Evolutionary conservation across 1,139 yeast genomes (phyloP).

Genomic region (Magnusiomyces fungicola): DNA sequence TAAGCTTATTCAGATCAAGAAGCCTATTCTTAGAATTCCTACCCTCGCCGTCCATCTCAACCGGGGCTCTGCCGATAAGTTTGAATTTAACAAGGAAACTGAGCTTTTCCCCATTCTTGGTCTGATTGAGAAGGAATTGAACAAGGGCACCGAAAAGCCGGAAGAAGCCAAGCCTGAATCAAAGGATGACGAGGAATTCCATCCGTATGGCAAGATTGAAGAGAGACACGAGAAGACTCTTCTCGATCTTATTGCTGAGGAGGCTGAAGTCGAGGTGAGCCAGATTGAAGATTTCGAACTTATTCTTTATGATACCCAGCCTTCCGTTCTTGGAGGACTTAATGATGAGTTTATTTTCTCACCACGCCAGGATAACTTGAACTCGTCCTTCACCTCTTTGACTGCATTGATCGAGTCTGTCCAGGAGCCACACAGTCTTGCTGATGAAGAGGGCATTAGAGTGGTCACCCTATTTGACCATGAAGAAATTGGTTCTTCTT

Average conservation of each 20-base stretch:
- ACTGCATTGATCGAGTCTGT: conserved; percentile 58
- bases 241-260: conserved; percentile 59
- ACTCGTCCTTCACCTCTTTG: conserved; percentile 76
- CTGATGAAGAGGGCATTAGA: conserved; percentile 50
- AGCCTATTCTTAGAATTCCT: conserved; percentile 84
- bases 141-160: conserved; percentile 18
- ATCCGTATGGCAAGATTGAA: conserved; percentile 56
- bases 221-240: conserved; percentile 72
- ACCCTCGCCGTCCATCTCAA: conserved; percentile 91
- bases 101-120: conserved; percentile 87
- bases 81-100: conserved; percentile 85
- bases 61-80: conserved; percentile 65
- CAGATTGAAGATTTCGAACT: conserved; percentile 87
- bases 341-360: conserved; percentile 87
- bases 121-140: conserved; percentile 38
- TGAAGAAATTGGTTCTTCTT: conserved; percentile 86
- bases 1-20: conserved; percentile 66
- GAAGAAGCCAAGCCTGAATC: conserved; percentile 35
- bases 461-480: conserved; percentile 80
- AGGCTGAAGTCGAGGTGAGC: conserved; percentile 42
- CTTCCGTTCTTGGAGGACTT: conserved; percentile 76
- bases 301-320: conserved; percentile 79
- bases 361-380: conserved; percentile 88
- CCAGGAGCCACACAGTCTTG: conserved; percentile 33
- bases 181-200: conserved; percentile 42